Conservation (phyloP, 2,329 filamentous ascomycete genomes). For the Hirsutella thompsonii region DNA sequence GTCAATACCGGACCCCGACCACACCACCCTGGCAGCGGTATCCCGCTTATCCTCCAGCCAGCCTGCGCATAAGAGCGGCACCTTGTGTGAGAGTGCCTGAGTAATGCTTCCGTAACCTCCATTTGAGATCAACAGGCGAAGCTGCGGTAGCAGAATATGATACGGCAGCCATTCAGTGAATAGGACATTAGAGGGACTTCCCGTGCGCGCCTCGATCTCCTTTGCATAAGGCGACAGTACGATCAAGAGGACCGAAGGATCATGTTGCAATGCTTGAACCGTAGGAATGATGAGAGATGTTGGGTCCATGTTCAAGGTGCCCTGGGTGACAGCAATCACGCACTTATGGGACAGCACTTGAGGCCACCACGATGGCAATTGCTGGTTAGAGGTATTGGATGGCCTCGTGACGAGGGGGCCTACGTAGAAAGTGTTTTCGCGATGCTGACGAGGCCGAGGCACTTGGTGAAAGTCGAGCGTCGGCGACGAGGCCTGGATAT, state of each 20-base stretch:
- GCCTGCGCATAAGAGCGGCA: slow-evolving; percentile 22
- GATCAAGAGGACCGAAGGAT: slow-evolving; percentile 16
- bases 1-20: slow-evolving; percentile 20
- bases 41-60: slow-evolving; percentile 24
- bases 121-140: slow-evolving; percentile 21
- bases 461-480: slow-evolving; percentile 17
- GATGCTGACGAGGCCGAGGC: slow-evolving; percentile 10
- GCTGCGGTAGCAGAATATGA: slow-evolving; percentile 18
- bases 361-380: slow-evolving; percentile 20
- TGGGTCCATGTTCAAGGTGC: slow-evolving; percentile 23
- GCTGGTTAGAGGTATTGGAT: not conserved
- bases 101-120: slow-evolving; percentile 24
- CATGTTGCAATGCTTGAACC: slow-evolving; percentile 17
- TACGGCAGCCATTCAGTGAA: slow-evolving; percentile 23
- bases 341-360: slow-evolving; percentile 12
- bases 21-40: slow-evolving; percentile 19
- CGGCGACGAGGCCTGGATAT: slow-evolving; percentile 23
- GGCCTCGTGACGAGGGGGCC: slow-evolving; percentile 19
- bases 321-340: slow-evolving; percentile 24
- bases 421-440: slow-evolving; percentile 14
- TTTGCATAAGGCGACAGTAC: slow-evolving; percentile 18
- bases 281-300: slow-evolving; percentile 22
- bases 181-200: slow-evolving; percentile 13
- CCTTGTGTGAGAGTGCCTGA: slow-evolving; percentile 19
- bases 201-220: slow-evolving; percentile 11